These are phyloP conservation scores for Daldinia childiae DNA, from an alignment of 495 filamentous ascomycete species.

Conservation along the genomic window DNA sequence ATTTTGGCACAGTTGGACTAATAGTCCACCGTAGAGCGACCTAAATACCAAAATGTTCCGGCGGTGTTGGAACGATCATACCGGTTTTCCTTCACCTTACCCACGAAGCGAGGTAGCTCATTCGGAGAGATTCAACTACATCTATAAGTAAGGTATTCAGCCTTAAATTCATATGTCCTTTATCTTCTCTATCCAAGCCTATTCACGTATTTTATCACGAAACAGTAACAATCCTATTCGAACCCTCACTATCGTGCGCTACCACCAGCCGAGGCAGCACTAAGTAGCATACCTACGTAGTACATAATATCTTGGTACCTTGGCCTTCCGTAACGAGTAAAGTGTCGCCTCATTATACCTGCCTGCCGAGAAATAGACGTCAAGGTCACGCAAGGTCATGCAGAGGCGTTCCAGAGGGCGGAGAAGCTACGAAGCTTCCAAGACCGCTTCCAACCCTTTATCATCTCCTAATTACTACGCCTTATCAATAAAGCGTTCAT, in stretches of 20 bases:
- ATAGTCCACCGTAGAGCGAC: too few relatives aligned
- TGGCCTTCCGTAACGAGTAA: slow-evolving; percentile 35
- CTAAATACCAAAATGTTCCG: neutral
- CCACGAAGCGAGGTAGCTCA: neutral
- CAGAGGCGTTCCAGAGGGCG: slow-evolving; percentile 6
- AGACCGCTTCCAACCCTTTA: slow-evolving; percentile 18
- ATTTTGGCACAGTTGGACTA: too few relatives aligned
- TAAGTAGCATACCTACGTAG: neutral
- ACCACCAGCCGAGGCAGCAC: neutral
- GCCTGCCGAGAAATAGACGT: slow-evolving; percentile 34
- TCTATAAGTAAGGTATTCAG: too few relatives aligned
- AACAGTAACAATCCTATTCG: too few relatives aligned
- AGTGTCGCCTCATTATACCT: slow-evolving; percentile 37
- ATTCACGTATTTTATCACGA: too few relatives aligned
- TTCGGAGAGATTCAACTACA: neutral
- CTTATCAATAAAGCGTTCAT: slow-evolving; percentile 12
- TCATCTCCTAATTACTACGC: slow-evolving; percentile 1
- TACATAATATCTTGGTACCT: slow-evolving; percentile 21
- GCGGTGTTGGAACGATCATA: neutral
- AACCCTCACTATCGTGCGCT: too few relatives aligned
- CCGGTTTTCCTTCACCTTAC: neutral
- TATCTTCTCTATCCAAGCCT: too few relatives aligned
- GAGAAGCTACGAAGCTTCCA: slow-evolving; percentile 21
- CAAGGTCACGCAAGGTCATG: slow-evolving; percentile 17
- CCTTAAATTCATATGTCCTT: too few relatives aligned